Percentiles rank a stretch among this genome's conserved stretches.
Conservation (phyloP, 108 stramenopile genomes). For the Cyclotella atomus region DNA sequence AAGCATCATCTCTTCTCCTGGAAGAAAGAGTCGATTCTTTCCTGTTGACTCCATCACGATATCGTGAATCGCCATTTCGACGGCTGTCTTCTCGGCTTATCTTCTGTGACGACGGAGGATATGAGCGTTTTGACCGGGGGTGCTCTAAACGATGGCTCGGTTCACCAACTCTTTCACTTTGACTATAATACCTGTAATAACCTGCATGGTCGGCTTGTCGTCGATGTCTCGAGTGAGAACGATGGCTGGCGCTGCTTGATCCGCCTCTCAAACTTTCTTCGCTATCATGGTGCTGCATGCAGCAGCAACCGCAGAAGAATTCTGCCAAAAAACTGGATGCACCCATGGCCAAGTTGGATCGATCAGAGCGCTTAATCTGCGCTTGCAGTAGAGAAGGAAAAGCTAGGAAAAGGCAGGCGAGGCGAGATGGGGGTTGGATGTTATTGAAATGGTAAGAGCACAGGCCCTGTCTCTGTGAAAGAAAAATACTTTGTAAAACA, state of each 20-base stretch:
- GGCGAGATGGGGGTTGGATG: no score
- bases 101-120: constrained; percentile 1
- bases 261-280: not conserved
- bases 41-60: not conserved
- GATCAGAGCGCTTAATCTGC: not conserved
- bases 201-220: not conserved
- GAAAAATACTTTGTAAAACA: no score
- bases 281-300: not conserved
- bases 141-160: not conserved
- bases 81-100: not conserved
- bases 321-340: not conserved
- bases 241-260: not conserved
- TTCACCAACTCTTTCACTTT: constrained; percentile 7
- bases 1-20: constrained; percentile 28
- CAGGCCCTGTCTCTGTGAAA: no score
- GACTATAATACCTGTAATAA: not conserved
- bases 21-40: not conserved
- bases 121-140: not conserved
- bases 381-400: no score
- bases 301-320: constrained; percentile 2
- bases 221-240: not conserved
- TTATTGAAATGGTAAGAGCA: no score
- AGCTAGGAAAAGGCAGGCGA: not conserved
- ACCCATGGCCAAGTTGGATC: not conserved
- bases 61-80: not conserved